Base-by-base conservation (phyloP, 805 yeast species). In the Tetrapisispora arboricola region DNA sequence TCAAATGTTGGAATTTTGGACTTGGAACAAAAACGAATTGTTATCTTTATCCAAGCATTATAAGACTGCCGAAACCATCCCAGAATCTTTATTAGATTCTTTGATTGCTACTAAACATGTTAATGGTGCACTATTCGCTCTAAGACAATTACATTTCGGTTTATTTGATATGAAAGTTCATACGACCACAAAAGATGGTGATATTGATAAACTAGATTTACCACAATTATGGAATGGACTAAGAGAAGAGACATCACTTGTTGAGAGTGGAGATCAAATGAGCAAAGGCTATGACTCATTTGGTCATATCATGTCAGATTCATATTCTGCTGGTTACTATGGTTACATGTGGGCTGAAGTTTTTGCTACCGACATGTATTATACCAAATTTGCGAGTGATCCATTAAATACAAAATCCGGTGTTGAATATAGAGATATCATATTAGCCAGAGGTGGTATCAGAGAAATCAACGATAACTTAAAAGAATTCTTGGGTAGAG, bases 301-400 rank as follows among this genome's bases (percentile, higher is more conserved):
- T 58, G 85, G 84, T 2, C 95, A 85, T 56, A 71, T 74, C 41
- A 74, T 84, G 58, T 75, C 80, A 67, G 86, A 86, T 29, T 90
- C 94, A 15, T 85, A 85, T 59, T 90, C 84, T 41, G 78, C 88
- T 10, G 87, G 88, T 3, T 85, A 85, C 63, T 85, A 85, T 52
- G 94, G 94, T 2, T 85, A 85, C 59, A 63, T 84, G 64, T 85
- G 86, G 79, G 82, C 94, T 2, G 79, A 78, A 53, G 94, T 84
- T 13, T 85, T 79, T 66, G 92, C 94, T 1, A 74, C 84, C 6
- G 95, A 85, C 59, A 82, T 85, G 56, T 85, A 73, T 65, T 77
- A 82, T 58, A 64, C 84, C 4, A 72, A 74, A 53, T 85, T 85
- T 68, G 73, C 75, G 43, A 51, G 63, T 1, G 75, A 81, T 57